phyloP scores from a whole-genome alignment of 2,329 filamentous ascomycete species.

The Xylariaceae sp. region DNA sequence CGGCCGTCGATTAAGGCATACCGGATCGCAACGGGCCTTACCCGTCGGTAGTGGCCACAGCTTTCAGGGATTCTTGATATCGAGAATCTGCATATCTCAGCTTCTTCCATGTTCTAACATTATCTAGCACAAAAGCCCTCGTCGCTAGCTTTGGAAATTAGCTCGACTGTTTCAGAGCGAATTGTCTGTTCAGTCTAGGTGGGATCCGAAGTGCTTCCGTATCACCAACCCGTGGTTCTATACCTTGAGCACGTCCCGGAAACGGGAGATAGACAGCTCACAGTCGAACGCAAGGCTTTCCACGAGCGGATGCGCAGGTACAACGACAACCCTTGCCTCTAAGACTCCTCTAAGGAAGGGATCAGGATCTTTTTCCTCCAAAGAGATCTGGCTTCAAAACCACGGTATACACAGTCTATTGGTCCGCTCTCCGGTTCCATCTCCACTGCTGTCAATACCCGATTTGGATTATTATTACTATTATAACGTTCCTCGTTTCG shows the following conservation, averaged over 20 bases:
- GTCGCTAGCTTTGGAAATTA: slow-evolving; percentile 4
- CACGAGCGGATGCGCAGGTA: slow-evolving; percentile 20
- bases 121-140: slow-evolving; percentile 3
- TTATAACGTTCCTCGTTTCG: slow-evolving; percentile 22
- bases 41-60: no score
- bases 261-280: slow-evolving; percentile 12
- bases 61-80: slow-evolving; percentile 1
- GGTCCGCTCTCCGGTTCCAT: slow-evolving; percentile 26
- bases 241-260: slow-evolving; percentile 19
- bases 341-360: slow-evolving; percentile 24
- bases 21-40: slow-evolving; percentile 5
- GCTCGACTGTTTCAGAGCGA: slow-evolving; percentile 8
- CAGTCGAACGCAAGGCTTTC: slow-evolving; percentile 20
- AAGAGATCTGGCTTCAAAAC: slow-evolving; percentile 24
- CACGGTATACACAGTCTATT: slow-evolving; percentile 25
- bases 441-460: slow-evolving; percentile 17
- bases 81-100: slow-evolving; percentile 6
- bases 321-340: slow-evolving; percentile 23
- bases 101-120: no score
- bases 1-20: slow-evolving; percentile 5
- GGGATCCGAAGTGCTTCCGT: no score
- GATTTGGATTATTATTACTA: slow-evolving; percentile 20
- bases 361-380: slow-evolving; percentile 21
- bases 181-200: no score
- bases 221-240: slow-evolving; percentile 16